Base-by-base conservation (phyloP, 805 yeast genomes). In the Hanseniaspora thailandica region DNA sequence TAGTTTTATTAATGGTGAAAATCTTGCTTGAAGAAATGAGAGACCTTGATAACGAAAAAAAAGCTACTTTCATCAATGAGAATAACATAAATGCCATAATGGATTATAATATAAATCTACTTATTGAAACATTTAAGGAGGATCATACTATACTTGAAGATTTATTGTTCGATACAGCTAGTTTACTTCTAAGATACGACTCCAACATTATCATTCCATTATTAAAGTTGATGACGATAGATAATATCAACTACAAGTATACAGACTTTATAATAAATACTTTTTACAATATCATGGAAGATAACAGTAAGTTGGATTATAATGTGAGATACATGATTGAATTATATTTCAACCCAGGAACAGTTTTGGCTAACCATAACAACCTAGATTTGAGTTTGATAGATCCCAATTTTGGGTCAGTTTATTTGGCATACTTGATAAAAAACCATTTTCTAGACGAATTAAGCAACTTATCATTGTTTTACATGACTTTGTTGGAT, bases 401-500 rank as follows among this genome's bases (percentile, higher is more conserved):
- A 5, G 57, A 58, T 35, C 62, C 65, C 41, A 58, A 58, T 17
- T 67, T 69, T 68, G 63, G 66, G 64, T 44, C 65, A 41, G 61
- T 62, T 52, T 67, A 66, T 41, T 63, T 67, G 66, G 61, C 65
- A 45, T 58, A 64, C 55, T 56, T 66, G 35, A 69, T 66, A 3
- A 60, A 63, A 3, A 61, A 63, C 33, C 65, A 65, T 36, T 55
- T 64, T 13, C 60, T 61, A 7, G 51, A 47, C 12, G 68, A 63
- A 39, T 56, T 67, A 47, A 67, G 62, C 54, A 68, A 65, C 17
- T 53, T 67, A 36, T 61, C 70, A 1, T 57, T 60, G 22, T 65
- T 69, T 39, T 59, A 66, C 41, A 66, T 62, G 5, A 67, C 64
- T 51, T 63, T 65, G 51, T 54, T 67, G 36, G 67, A 63, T 47